These are phyloP conservation scores for Brassica napus DNA, from an alignment of 345 rosid species.

Conservation along the genomic window DNA sequence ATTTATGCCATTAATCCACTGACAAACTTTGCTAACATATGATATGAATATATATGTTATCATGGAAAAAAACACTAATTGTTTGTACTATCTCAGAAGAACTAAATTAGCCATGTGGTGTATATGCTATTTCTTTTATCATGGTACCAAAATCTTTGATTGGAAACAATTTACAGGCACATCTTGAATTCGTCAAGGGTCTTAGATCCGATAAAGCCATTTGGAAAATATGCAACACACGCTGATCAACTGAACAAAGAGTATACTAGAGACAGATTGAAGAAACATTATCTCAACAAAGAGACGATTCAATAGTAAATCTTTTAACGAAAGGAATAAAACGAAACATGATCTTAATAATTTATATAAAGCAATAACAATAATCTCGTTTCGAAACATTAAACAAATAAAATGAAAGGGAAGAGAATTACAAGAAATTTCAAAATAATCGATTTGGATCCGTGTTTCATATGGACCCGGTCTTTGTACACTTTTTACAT, in stretches of 20 bases:
- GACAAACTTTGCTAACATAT: not conserved
- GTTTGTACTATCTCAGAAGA: not conserved
- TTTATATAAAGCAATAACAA: not conserved
- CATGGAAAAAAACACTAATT: not conserved
- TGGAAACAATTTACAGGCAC: not conserved
- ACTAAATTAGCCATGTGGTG: not conserved
- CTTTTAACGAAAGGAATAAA: not conserved
- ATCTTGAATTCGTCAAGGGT: not conserved
- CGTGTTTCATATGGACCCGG: not conserved
- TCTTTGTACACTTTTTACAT: conserved; percentile 5
- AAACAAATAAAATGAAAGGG: not conserved
- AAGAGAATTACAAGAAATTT: not conserved
- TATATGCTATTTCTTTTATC: not conserved
- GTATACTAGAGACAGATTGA: not conserved
- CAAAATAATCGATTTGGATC: not conserved
- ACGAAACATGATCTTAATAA: not conserved
- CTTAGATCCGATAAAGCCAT: not conserved
- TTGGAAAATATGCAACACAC: not conserved
- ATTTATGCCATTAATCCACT: not conserved
- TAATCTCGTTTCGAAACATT: too few species aligned
- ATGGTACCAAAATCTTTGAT: not conserved
- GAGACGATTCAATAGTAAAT: not conserved
- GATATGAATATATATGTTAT: not conserved
- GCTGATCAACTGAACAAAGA: not conserved
- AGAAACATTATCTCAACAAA: not conserved